phyloP scores from a whole-genome alignment of 345 rosid species.

The Populus davidiana region DNA sequence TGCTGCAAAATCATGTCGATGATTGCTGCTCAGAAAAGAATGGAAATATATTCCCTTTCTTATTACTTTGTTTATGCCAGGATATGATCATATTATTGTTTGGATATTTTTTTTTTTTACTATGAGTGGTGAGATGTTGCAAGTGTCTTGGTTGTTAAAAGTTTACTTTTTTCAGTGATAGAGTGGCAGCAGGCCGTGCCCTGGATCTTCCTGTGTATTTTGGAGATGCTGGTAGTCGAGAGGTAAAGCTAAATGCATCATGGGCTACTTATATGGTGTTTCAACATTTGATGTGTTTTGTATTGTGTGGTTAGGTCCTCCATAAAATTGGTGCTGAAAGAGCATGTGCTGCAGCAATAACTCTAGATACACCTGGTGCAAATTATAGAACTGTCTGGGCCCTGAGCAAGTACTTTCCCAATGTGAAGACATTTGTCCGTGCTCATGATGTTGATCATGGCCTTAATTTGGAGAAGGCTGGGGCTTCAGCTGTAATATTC shows the following conservation, averaged over 20 bases:
- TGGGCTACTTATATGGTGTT: constrained; percentile 8
- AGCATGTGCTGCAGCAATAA: constrained; percentile 95
- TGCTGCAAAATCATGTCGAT: not conserved
- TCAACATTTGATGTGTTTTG: constrained; percentile 16
- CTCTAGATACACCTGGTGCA: constrained; percentile 96
- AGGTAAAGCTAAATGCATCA: constrained; percentile 49
- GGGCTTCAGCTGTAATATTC: constrained; percentile 85
- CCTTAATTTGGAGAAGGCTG: constrained; percentile 91
- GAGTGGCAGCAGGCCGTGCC: constrained; percentile 92
- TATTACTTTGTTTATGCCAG: not conserved
- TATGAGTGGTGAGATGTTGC: constrained; percentile 8
- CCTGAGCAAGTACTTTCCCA: constrained; percentile 90
- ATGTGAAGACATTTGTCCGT: constrained; percentile 92
- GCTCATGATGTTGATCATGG: constrained; percentile 98
- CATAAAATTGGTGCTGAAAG: constrained; percentile 96
- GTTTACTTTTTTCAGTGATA: constrained; percentile 58
- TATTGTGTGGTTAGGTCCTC: constrained; percentile 58
- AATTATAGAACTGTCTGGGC: constrained; percentile 99
- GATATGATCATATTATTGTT: not conserved
- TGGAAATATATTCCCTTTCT: not conserved
- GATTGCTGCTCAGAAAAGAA: not conserved
- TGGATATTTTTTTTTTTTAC: not conserved
- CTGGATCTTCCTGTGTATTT: constrained; percentile 95
- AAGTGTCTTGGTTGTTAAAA: not conserved
- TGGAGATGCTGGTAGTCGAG: constrained; percentile 98